A percentile compares a stretch with the other conserved stretches of the same genome.
phyloP scores from a whole-genome alignment of 2,329 filamentous ascomycete genomes.

The Alternaria panax region DNA sequence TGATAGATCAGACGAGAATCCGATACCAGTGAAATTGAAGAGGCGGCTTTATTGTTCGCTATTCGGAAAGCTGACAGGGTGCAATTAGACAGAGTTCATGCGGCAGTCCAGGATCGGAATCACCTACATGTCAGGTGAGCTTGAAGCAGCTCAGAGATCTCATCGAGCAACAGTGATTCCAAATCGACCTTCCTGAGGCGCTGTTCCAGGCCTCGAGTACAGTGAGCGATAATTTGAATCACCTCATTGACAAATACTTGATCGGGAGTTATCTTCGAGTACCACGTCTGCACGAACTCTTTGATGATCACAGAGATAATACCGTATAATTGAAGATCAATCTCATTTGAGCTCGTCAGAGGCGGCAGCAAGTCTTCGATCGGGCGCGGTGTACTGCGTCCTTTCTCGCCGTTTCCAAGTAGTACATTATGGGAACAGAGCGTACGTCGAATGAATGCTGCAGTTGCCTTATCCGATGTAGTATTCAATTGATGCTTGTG shows the following conservation, averaged over 20 bases:
- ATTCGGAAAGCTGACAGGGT: conserved; percentile 71
- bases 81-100: conserved; percentile 35
- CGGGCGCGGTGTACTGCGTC: conserved; percentile 66
- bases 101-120: conserved; percentile 32
- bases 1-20: conserved; percentile 79
- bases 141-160: conserved; percentile 82
- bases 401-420: conserved; percentile 59
- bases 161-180: conserved; percentile 82
- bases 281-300: conserved; percentile 93
- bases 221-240: conserved; percentile 89
- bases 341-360: conserved; percentile 90
- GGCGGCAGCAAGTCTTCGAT: conserved; percentile 87
- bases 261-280: conserved; percentile 89
- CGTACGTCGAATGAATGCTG: conserved; percentile 79
- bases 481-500: conserved; percentile 44
- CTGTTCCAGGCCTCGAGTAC: conserved; percentile 86
- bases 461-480: conserved; percentile 79
- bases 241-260: conserved; percentile 87
- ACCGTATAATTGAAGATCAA: conserved; percentile 92
- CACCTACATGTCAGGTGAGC: conserved; percentile 77
- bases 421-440: conserved; percentile 73
- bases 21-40: conserved; percentile 66
- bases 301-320: conserved; percentile 87
- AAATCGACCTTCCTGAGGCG: conserved; percentile 82
- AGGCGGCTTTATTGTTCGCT: conserved; percentile 64